These are phyloP conservation scores for Carex pumila DNA, from an alignment of 176 grass and related monocot genomes.

Conservation along the genomic window DNA sequence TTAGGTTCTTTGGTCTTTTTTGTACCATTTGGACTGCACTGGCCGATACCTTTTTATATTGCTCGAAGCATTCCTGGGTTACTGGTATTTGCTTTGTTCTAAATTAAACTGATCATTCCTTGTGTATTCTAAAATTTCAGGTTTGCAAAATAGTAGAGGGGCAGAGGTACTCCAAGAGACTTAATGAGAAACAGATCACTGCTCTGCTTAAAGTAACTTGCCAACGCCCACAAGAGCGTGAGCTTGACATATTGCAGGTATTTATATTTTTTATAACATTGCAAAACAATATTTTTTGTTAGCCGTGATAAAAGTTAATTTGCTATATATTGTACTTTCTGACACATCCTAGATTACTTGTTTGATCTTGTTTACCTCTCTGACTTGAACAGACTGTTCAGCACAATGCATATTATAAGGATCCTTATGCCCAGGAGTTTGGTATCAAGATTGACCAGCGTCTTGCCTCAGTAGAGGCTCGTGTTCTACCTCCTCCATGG, in stretches of 20 bases:
- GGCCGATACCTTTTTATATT: not conserved
- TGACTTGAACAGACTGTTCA: slow-evolving; percentile 59
- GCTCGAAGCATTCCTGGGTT: not conserved
- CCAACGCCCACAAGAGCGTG: slow-evolving; percentile 68
- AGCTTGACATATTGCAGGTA: slow-evolving; percentile 78
- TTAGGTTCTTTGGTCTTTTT: not conserved
- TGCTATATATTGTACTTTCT: slow-evolving; percentile 1
- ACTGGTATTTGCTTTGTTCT: not conserved
- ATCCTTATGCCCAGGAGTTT: slow-evolving; percentile 89
- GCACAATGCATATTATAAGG: slow-evolving; percentile 91
- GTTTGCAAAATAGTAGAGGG: slow-evolving; percentile 95
- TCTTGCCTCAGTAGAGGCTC: slow-evolving; percentile 84
- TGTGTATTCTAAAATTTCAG: slow-evolving; percentile 32
- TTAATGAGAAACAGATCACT: slow-evolving; percentile 93
- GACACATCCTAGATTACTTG: not conserved
- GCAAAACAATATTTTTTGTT: not conserved
- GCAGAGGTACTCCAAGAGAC: slow-evolving; percentile 77
- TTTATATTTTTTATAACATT: not conserved
- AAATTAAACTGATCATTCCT: not conserved
- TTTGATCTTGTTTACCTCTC: slow-evolving; percentile 1
- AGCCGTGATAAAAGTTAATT: slow-evolving; percentile 2
- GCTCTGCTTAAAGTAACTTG: slow-evolving; percentile 84
- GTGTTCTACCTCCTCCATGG: slow-evolving; percentile 78
- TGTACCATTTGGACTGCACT: not conserved
- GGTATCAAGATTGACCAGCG: slow-evolving; percentile 79